Base-by-base conservation (phyloP, 2,329 filamentous ascomycete species). In the Phialemonium atrogriseum region DNA sequence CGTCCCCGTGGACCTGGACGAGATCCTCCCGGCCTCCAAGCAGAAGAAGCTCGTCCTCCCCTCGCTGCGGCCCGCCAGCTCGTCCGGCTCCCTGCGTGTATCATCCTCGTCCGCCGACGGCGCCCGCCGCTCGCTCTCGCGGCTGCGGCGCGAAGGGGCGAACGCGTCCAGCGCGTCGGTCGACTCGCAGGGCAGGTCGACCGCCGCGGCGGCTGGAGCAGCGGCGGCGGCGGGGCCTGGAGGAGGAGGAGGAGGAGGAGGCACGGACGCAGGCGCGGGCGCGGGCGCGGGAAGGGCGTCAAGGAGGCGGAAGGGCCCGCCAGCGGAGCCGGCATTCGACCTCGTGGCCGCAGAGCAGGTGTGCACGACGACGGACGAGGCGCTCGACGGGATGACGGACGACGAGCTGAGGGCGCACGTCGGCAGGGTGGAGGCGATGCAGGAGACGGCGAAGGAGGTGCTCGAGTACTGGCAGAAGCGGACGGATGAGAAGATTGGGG, bases 41-140 rank as follows among this genome's bases (percentile, higher is more conserved):
- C 91, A 98, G 56, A 96, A 96, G 70, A 96, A 96, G 54, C 78
- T 98, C 12, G 73, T 98, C 5, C 71, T 98, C 2, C 91, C 91
- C 0, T 94, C 88, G 5, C 79, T 91, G 12, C 62, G 63, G 34
- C 56, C 52, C 11, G 46, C 55, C 52, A 69, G 60, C 30, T 69
- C 58, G 38, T 68, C 55, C 32, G 60, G 52, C 40, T 80, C 64
- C 16, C 68, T 64, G 20, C 64, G 72, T 24, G 68, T 62, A 12
- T 78, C 74, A 4, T 62, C 60, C 16, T 73, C 77, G 37, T 66
- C 64, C 5, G 64, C 68, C 12, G 66, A 64, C 10, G 50, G 60
- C 3, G 64, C 68, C 12, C 66, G 64, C 10, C 50, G 60, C 3
- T 66, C 64, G 10, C 34, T 46, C 8, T 38, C 45, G 1, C 41